Evolutionary conservation across 352 stramenopile genomes (phyloP), one percentile per base, ranked within the genome.

Genomic region (Pythium scleroteichum): DNA sequence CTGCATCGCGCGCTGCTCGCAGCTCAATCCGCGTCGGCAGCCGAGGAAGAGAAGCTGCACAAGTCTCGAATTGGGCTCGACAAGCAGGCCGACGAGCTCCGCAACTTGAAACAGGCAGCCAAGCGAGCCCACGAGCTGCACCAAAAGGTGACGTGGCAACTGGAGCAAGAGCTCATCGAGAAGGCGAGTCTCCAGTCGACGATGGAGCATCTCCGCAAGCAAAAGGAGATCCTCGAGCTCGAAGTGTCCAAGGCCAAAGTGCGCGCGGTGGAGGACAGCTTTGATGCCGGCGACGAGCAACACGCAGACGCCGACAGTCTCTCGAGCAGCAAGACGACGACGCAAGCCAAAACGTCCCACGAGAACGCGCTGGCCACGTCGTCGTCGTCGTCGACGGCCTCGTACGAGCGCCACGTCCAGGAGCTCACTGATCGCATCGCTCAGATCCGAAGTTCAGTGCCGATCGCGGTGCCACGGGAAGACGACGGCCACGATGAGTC

Each of bases 111-210:
- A 27, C 79, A 88, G 47, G 69, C 76, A 0, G 71, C 80, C 2
- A 80, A 78, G 45, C 72, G 72, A n/a, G 79, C 78, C 9, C 79
- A 92, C 39, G 78, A 87, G 6, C 53, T 84, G 32, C 82, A 86
- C 38, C 74, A 88, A 58, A 73, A 81, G 19, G 62, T 76, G 26
- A 76, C 64, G n/a, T 71, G 63, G 68, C 77, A 85, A 53, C 63
- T 89, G 32, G 79, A 89, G 54, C 72, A 75, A 23, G 79, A 86
- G 42, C 56, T 85, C 17, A 50, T 67, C 20, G 77, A 82, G 26
- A 84, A 80, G 23, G 68, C 73, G 14, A 71, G 47, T 42, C 23
- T 89, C 14, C 62, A 82, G 49, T 69, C 71, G 1, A 62, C 66
- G 22, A 65, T 82, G 41, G 73, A 77, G 6, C 69, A 76, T 26